Evolutionary conservation across 2,329 filamentous ascomycete genomes (phyloP).

Genomic region (Cercospora berteroae): DNA sequence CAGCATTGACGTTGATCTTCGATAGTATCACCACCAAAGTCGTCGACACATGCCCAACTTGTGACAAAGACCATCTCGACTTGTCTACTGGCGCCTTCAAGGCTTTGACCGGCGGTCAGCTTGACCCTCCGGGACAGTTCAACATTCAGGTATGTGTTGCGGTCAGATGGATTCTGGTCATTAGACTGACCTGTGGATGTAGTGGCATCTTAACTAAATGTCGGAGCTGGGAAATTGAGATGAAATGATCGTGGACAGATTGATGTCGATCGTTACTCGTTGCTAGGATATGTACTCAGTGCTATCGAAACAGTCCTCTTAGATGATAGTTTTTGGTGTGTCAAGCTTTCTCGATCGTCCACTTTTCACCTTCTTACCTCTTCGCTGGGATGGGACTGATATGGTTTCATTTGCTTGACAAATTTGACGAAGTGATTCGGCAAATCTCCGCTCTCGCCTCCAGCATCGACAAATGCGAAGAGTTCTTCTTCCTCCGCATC

Average conservation of each 20-base stretch:
- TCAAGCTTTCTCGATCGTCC: too few relatives aligned
- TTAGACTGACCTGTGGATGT: neutral
- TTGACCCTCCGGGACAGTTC: slow-evolving; percentile 11
- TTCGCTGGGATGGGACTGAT: neutral
- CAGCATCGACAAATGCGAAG: neutral
- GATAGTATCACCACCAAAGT: slow-evolving; percentile 9
- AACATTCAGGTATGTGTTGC: neutral
- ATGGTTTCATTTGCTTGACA: neutral
- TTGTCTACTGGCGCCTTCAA: slow-evolving; percentile 14
- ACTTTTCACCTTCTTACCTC: neutral
- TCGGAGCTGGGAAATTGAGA: neutral
- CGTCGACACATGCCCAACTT: slow-evolving; percentile 13
- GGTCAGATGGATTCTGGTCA: neutral
- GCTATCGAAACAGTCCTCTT: neutral
- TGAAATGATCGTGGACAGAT: neutral
- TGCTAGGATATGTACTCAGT: neutral
- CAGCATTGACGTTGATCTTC: neutral
- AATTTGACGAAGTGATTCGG: neutral
- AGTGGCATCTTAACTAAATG: neutral
- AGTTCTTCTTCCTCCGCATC: neutral
- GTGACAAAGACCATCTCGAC: slow-evolving; percentile 14
- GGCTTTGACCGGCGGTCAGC: slow-evolving; percentile 8
- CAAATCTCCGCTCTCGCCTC: neutral
- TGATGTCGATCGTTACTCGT: neutral
- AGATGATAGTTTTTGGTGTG: too few relatives aligned